A percentile compares a stretch with the other conserved stretches of the same genome.
These are phyloP conservation scores for Naganishia vishniacii DNA, from an alignment of 768 basidiomycete genomes.

Conservation along the genomic window DNA sequence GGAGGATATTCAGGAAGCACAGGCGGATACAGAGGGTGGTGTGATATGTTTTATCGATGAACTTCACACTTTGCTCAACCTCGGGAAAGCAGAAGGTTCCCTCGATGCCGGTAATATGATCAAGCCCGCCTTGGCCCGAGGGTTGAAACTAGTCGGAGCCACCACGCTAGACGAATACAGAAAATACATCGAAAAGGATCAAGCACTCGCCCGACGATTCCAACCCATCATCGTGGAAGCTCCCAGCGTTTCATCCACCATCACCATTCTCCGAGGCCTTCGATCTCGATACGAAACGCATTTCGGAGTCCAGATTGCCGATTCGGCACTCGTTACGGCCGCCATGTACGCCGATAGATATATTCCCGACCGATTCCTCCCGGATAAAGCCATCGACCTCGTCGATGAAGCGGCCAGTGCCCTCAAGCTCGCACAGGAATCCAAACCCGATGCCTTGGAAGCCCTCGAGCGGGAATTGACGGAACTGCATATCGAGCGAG, in stretches of 20 bases:
- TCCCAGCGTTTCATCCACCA: constrained; percentile 63
- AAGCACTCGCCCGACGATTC: constrained; percentile 83
- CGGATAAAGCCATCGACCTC: constrained; percentile 73
- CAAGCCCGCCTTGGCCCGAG: constrained; percentile 80
- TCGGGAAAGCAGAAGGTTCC: constrained; percentile 85
- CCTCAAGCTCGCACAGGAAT: constrained; percentile 71
- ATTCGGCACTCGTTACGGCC: constrained; percentile 80
- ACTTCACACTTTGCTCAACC: constrained; percentile 78
- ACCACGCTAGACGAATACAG: constrained; percentile 87
- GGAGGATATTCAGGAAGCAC: constrained; percentile 75
- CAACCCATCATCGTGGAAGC: constrained; percentile 85
- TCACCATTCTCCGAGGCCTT: constrained; percentile 70
- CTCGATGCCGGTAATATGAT: constrained; percentile 87
- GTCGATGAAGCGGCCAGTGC: constrained; percentile 89
- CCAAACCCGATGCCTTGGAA: constrained; percentile 79
- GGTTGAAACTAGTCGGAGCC: constrained; percentile 80
- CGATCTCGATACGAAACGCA: constrained; percentile 82
- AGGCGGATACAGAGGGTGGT: constrained; percentile 51
- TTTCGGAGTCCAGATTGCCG: constrained; percentile 86
- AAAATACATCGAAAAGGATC: constrained; percentile 85
- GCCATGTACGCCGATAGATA: constrained; percentile 79
- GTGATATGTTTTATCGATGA: constrained; percentile 93
- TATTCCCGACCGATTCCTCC: constrained; percentile 78
- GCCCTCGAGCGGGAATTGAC: constrained; percentile 73
- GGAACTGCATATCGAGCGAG: constrained; percentile 81